Evolutionary conservation across 768 basidiomycete genomes (phyloP).

Genomic region (Hygrophorus pudorinus): DNA sequence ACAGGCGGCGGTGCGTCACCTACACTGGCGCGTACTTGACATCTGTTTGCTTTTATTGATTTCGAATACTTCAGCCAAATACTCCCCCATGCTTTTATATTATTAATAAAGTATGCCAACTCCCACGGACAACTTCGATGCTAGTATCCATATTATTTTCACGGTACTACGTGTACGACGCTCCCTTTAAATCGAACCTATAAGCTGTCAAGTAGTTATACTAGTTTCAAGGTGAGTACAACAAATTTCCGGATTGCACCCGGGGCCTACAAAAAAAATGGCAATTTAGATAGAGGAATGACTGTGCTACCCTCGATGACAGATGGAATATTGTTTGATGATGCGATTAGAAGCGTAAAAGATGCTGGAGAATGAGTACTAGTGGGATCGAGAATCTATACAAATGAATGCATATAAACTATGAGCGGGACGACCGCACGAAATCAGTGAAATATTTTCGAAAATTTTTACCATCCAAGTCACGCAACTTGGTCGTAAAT

Average conservation of each 20-base stretch:
- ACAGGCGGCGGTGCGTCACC: no score
- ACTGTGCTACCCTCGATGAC: slow-evolving; percentile 9
- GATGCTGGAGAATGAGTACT: slow-evolving; percentile 3
- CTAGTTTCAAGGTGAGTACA: no score
- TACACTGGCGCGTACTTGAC: background rate
- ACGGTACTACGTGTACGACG: no score
- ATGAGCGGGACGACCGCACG: slow-evolving; percentile 58
- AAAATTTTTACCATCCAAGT: slow-evolving; percentile 66
- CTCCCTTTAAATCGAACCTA: background rate
- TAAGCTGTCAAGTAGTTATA: no score
- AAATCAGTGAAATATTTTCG: slow-evolving; percentile 84
- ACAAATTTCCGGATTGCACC: background rate
- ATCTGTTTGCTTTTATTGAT: slow-evolving; percentile 1
- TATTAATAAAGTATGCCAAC: no score
- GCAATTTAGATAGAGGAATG: no score
- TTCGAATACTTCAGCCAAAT: background rate
- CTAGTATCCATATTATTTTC: no score
- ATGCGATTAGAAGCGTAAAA: background rate
- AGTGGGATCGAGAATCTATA: background rate
- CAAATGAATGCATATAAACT: slow-evolving; percentile 28
- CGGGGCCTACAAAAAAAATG: background rate
- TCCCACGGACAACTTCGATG: no score
- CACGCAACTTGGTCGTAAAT: slow-evolving; percentile 66
- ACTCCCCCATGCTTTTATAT: no score
- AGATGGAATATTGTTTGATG: slow-evolving; percentile 8